Evolutionary conservation across 2,329 filamentous ascomycete species (phyloP).

Genomic region (Penicillium sp.): DNA sequence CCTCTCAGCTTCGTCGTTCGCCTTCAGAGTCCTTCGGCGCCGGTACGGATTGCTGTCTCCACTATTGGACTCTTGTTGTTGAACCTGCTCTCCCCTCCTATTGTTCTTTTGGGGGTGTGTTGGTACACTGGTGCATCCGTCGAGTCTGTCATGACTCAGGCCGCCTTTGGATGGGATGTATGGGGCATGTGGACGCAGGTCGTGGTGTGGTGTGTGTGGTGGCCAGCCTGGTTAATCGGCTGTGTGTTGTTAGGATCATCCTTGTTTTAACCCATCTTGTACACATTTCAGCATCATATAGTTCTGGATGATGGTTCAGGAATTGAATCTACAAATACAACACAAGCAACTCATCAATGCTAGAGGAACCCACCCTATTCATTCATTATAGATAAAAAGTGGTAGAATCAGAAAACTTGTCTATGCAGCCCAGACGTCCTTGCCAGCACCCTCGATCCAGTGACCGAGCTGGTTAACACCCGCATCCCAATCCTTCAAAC

Average conservation of each 20-base stretch:
- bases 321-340: background rate
- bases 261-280: conserved; percentile 24
- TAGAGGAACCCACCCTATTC: conserved; percentile 15
- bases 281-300: background rate
- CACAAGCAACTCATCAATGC: conserved; percentile 4
- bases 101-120: conserved; percentile 51
- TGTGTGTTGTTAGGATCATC: conserved; percentile 36
- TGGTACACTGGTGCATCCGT: conserved; percentile 51
- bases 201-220: conserved; percentile 93
- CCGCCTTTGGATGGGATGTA: conserved; percentile 84
- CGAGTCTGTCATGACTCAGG: conserved; percentile 63
- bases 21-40: conserved; percentile 21
- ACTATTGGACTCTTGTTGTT: conserved; percentile 52
- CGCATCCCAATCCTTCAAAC: conserved; percentile 90
- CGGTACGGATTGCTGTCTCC: conserved; percentile 23
- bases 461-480: conserved; percentile 95
- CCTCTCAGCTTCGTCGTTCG: conserved; percentile 71
- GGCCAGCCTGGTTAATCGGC: conserved; percentile 81
- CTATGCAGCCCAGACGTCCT: conserved; percentile 92
- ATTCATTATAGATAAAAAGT: conserved; percentile 24
- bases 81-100: conserved; percentile 60
- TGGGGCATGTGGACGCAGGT: conserved; percentile 87
- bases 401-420: conserved; percentile 10
- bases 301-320: too few relatives aligned
- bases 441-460: conserved; percentile 91